Evolutionary conservation across 2,329 filamentous ascomycete species (phyloP), one percentile per base, ranked within the genome.

Genomic region (Thyridium curvatum): DNA sequence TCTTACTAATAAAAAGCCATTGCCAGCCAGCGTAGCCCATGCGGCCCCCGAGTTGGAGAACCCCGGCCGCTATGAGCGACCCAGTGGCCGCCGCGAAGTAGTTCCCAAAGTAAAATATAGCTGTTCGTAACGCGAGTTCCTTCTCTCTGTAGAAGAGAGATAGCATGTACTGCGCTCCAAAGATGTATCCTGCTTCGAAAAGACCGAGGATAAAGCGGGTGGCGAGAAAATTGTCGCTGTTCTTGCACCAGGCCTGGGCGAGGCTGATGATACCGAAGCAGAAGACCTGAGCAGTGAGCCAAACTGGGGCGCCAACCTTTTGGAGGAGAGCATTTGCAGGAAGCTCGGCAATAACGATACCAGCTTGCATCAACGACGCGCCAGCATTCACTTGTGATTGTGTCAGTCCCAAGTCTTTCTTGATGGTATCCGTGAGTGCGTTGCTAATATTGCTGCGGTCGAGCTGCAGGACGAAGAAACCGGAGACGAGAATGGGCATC

Each of bases 1-100:
- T 32, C 41, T 8, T 41, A 41, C 3, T 71, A 30, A 80, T 70
- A 40, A 79, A 80, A 0, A 79, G 58, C 73, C 69, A 73, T 42
- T 68, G 59, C 72, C 72, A 77, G 0, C 72, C 73, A 0, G 64
- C 56, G 49, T 69, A 64, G 0, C 72, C 73, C 9, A 52, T 52
- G 0, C 66, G 56, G 1, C 72, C 72, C 26, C 70, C 69, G 0
- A 78, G 59, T 18, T 68, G 68, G 49, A 77, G 74, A 0, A 71
- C 68, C 1, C 68, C 72, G 1, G 73, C 66, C 55, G 45, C 45
- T 2, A 48, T 42, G 16, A 48, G 39, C 0, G 44, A 45, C 7
- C 39, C 42, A 4, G 37, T 41, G 2, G 40, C 46, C 3, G 43
- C 35, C 12, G 45, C 61, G 17, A 64, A 59, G 44, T 66, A 59